Base-by-base conservation (phyloP, 352 stramenopile species). In the Blastocystis sp. region DNA sequence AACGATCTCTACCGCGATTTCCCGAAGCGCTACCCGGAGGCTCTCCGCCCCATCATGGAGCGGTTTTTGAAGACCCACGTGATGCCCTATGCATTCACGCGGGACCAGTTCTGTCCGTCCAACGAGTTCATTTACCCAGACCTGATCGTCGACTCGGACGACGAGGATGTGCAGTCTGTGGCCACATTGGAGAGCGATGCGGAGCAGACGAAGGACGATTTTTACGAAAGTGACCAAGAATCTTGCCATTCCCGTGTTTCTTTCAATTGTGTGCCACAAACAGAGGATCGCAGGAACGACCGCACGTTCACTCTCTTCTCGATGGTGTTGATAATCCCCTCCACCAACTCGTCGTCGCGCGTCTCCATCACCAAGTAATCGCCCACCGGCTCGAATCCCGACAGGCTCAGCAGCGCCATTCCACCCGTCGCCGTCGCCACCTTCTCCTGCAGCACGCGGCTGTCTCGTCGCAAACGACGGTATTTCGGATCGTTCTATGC, bases 41-140 rank as follows among this genome's bases (percentile, higher is more conserved):
- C 66, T 17, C 66, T 76, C n/a, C 66, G 66, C 2, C 66, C 66
- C 19, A 62, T 79, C 9, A 64, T 79, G 48, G 21, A 79, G 38
- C 69, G 69, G 19, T 79, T 79, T 24, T 28, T 79, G 21, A 19
- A 60, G 10, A 62, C 42, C 14, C 48, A 79, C 57, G 42, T 79
- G 28, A 79, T 79, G 69, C 69, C 69, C 7, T 79, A 79, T 34
- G 69, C 42, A 10, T 79, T 79, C 69, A 79, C 69, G 3, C 11
- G 34, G 28, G 69, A 79, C 40, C 17, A 24, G 42, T 79, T 79
- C 38, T 64, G 48, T 3, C 69, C 60, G 7, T 59, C 34, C 21
- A 76, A 76, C 14, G 66, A 76, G 66, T 76, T 76, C 38, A 76
- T 76, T 34, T 76, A 76, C 19, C 66, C 66, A 6, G 66, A 76